These are phyloP conservation scores for Allomyces arbusculus DNA, from an alignment of 192 early-diverging fungal species.

Conservation along the genomic window DNA sequence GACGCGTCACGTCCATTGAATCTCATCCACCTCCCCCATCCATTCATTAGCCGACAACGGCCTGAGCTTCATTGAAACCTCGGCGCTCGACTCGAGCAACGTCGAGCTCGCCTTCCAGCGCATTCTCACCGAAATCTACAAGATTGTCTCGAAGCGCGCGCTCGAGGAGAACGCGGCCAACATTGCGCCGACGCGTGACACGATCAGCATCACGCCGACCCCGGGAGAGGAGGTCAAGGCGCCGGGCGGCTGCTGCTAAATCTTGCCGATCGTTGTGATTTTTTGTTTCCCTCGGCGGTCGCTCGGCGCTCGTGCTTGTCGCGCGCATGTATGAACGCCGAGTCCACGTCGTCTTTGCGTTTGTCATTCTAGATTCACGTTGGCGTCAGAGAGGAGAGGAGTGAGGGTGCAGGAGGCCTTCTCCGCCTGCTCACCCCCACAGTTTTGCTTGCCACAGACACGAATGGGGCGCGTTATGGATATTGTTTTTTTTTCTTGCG, in stretches of 20 bases:
- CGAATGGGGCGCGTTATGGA: too few species aligned
- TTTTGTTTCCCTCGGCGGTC: too few species aligned
- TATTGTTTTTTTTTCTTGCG: too few species aligned
- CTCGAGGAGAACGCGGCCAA: slow-evolving; percentile 31
- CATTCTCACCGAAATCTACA: slow-evolving; percentile 89
- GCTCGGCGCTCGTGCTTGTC: too few species aligned
- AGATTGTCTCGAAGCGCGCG: slow-evolving; percentile 90
- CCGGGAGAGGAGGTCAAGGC: neutral
- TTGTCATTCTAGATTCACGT: too few species aligned
- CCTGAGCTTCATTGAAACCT: slow-evolving; percentile 95
- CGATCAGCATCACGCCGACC: neutral
- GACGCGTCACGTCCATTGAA: neutral
- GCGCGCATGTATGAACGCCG: too few species aligned
- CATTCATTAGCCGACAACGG: slow-evolving; percentile 53
- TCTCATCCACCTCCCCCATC: neutral
- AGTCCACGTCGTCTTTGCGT: too few species aligned
- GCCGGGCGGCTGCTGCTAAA: neutral
- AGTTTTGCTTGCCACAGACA: too few species aligned
- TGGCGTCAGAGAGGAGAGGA: too few species aligned
- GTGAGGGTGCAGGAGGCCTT: too few species aligned
- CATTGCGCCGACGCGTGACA: neutral
- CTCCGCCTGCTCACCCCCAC: too few species aligned
- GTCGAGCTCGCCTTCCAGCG: slow-evolving; percentile 90
- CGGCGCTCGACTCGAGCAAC: slow-evolving; percentile 88
- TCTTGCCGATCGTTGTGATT: neutral